These are phyloP conservation scores for Xylaria multiplex DNA, from an alignment of 2,329 filamentous ascomycete species.

Conservation along the genomic window DNA sequence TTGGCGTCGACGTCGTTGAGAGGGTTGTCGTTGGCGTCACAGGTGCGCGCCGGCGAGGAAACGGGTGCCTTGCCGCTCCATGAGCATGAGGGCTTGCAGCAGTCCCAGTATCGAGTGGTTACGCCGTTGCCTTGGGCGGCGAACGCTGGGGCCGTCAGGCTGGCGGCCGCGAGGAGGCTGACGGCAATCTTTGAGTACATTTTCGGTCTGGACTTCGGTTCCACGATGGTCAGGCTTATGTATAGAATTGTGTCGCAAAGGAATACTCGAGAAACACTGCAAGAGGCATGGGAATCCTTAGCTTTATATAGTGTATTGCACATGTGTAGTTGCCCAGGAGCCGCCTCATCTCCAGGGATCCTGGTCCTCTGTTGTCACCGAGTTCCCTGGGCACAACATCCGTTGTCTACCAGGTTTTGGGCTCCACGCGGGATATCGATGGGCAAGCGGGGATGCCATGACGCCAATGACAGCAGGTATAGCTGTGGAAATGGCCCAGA, in stretches of 20 bases:
- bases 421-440: neutral
- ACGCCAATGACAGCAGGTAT: neutral
- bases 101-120: constrained; percentile 58
- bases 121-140: constrained; percentile 41
- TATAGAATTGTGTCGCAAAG: constrained; percentile 1
- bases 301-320: constrained; percentile 20
- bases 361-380: neutral
- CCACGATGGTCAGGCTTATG: no score
- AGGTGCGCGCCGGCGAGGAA: constrained; percentile 55
- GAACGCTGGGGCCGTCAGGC: constrained; percentile 20
- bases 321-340: neutral
- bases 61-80: constrained; percentile 60
- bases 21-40: constrained; percentile 57
- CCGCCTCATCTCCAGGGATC: constrained; percentile 12
- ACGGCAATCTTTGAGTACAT: constrained; percentile 33
- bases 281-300: neutral
- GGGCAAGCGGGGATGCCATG: neutral
- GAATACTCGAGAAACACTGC: neutral
- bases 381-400: neutral
- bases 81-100: constrained; percentile 67
- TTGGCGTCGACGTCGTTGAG: constrained; percentile 54
- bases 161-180: constrained; percentile 33
- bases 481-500: neutral
- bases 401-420: neutral
- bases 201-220: constrained; percentile 6